Base-by-base conservation (phyloP, 2,329 filamentous ascomycete species). In the Colletotrichum neosansevieriae region DNA sequence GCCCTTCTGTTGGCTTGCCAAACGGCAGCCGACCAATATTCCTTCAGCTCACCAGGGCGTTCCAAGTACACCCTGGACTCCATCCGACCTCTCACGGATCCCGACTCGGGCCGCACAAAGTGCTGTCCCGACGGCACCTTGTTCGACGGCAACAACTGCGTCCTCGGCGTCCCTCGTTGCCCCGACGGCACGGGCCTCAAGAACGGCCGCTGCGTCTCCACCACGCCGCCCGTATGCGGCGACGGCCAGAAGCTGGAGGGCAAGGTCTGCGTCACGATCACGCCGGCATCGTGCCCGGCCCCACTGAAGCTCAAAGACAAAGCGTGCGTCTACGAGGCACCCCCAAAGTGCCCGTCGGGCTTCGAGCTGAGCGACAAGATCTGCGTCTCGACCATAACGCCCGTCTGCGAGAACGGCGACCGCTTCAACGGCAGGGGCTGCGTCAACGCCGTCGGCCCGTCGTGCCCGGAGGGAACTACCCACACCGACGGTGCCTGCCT, bases 361-460 rank as follows among this genome's bases (percentile, higher is more conserved):
- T 53, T 36, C 4, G n/a, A 53, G 1, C 10, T 53, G 24, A 17
- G 34, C 3, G 49, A 32, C 2, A 12, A 3, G 3, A 24, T 53
- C n/a, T 53, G 49, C 10, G 24, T 12, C n/a, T 34, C 24, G 0
- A 19, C n/a, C 49, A 53, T 5, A 2, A n/a, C 12, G 2, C 49
- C 49, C n/a, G 29, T 36, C 3, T 53, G 49, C 29, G 2, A 3
- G 15, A 15, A 53, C 49, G 10, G 10, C 2, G 49, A 53, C 24
- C 49, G 49, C 0, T 53, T 36, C 10, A 53, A 53, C 29, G n/a
- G 21, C 9, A 53, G 36, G 29, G 49, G 49, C 2, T 53, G 49
- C 49, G 49, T 53, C 2, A 36, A 53, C 49, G 32, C 4, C 10
- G n/a, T 53, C 49, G 49, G 49, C 10, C 49, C 49, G 49, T 53